Evolutionary conservation across 495 filamentous ascomycete species (phyloP).

Genomic region (Trichocladium antarcticum): DNA sequence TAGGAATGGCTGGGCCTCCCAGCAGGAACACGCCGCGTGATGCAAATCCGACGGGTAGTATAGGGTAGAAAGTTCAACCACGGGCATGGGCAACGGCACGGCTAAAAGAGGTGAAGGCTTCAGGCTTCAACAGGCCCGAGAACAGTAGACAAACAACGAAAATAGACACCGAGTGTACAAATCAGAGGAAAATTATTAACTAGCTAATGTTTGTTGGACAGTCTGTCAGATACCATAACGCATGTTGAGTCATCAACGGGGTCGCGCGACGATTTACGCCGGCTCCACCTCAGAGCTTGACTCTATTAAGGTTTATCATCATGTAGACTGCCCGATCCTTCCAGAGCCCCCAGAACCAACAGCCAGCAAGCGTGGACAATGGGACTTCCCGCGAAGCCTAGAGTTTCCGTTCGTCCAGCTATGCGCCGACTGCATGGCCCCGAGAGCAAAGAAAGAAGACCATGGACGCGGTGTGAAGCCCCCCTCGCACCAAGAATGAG

Average conservation of each 20-base stretch:
- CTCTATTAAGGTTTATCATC: constrained; percentile 97
- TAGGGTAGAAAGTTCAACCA: constrained; percentile 1
- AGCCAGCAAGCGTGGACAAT: constrained; percentile 19
- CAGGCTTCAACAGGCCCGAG: constrained; percentile 16
- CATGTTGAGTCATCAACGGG: constrained; percentile 54
- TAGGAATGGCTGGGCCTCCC: constrained; percentile 37
- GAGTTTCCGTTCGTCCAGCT: constrained; percentile 31
- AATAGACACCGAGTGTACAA: background rate
- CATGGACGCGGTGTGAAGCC: constrained; percentile 24
- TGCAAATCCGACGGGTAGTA: background rate
- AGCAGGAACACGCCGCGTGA: no score
- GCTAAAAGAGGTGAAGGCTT: background rate
- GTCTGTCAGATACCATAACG: constrained; percentile 92
- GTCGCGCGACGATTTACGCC: constrained; percentile 34
- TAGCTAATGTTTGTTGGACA: constrained; percentile 14
- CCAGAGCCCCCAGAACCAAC: constrained; percentile 19
- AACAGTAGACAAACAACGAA: no score
- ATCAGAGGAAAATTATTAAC: background rate
- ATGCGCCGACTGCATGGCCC: constrained; percentile 12
- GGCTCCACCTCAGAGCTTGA: constrained; percentile 89
- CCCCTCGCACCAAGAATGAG: constrained; percentile 99
- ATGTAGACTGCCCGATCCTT: constrained; percentile 51
- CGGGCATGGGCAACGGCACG: background rate
- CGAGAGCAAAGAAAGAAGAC: constrained; percentile 22
- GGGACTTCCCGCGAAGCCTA: constrained; percentile 38